Base-by-base conservation (phyloP, 768 basidiomycete species). In the Mycena maculata region DNA sequence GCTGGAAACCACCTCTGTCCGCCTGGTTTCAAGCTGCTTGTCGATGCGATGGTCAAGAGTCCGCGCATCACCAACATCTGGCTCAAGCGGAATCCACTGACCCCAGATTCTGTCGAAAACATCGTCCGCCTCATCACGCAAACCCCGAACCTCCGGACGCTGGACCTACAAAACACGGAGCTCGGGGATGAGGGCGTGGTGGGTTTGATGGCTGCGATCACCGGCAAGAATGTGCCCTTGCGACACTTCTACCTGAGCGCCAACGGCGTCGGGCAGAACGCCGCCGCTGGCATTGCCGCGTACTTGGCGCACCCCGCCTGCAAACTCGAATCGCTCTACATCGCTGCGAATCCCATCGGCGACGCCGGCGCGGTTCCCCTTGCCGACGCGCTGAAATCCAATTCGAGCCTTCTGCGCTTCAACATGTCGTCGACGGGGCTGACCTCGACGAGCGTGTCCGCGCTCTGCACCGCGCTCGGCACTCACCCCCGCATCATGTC, bases 21-120 rank as follows among this genome's bases (percentile, higher is more conserved):
- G 8, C 28, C 45, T 0, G 59, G 60, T 9, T 69, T 71, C 42
- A 36, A 66, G 44, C 49, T 65, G n/a, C 56, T 71, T 27, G 68
- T 63, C n/a, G 70, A 71, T 38, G 53, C 63, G 28, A 69, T 71
- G 60, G 55, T 68, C 39, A 57, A 66, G n/a, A 65, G 63, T 20
- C 54, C 70, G 18, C 58, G 54, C 49, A 60, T 69, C 2, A 60
- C 58, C 31, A 64, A 63, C 50, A 36, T 71, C 33, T 71, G 70
- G 70, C 55, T 71, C 27, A 71, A 71, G 39, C 70, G 70, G 38
- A 71, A 71, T 66, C 67, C 70, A 10, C 22, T 71, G 22, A 63
- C 55, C 8, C 64, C 68, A 23, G 53, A 52, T 27, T 65, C 70
- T 1, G 38, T 57, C 22, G 31, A 58, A 36, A 59, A 69, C 30